Evolutionary conservation across 331 rosid species (phyloP).

Genomic region (Pyrus hybrid): DNA sequence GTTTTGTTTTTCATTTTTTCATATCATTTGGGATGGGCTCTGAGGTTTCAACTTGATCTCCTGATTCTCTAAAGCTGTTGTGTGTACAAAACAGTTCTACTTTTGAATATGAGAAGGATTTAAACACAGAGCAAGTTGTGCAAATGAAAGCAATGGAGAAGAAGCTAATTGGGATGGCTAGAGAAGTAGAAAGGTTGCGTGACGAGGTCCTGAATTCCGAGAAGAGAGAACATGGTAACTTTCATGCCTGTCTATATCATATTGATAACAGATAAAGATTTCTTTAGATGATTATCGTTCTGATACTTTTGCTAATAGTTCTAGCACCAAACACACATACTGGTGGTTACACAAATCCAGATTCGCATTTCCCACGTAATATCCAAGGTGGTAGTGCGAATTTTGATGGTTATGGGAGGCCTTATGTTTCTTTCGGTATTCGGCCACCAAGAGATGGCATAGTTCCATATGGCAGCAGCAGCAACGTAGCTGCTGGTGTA

Average conservation of each 20-base stretch:
- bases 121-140: conserved; percentile 65
- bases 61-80: conserved; percentile 15
- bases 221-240: conserved; percentile 58
- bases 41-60: conserved; percentile 6
- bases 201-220: conserved; percentile 54
- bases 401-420: conserved; percentile 40
- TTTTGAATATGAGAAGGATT: conserved; percentile 64
- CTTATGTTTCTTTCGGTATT: conserved; percentile 28
- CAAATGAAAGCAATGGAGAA: conserved; percentile 67
- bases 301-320: conserved; percentile 13
- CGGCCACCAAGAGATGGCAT: conserved; percentile 39
- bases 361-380: conserved; percentile 17
- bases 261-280: neutral
- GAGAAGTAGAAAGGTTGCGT: conserved; percentile 69
- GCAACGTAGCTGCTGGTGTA: conserved; percentile 17
- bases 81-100: conserved; percentile 35
- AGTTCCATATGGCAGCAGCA: conserved; percentile 30
- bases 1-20: neutral
- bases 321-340: conserved; percentile 39
- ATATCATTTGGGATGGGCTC: neutral
- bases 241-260: conserved; percentile 5
- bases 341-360: conserved; percentile 19
- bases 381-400: conserved; percentile 28
- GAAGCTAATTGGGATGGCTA: conserved; percentile 59
- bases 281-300: conserved; percentile 10